These are phyloP conservation scores for Solanum pennellii DNA, from an alignment of 257 asterid genomes.

Conservation along the genomic window DNA sequence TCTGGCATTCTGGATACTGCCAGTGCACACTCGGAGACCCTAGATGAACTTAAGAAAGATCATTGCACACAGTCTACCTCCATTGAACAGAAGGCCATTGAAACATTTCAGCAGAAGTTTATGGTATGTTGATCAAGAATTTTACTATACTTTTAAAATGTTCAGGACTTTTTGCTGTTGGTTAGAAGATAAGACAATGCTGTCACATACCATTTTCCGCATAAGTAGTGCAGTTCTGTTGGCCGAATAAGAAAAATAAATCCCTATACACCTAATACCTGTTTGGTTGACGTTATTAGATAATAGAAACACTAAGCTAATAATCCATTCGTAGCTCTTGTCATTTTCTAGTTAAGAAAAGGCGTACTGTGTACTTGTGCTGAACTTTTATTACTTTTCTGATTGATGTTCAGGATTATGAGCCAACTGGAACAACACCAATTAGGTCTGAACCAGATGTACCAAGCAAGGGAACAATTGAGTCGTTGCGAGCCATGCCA, in stretches of 20 bases:
- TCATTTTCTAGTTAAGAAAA: not conserved
- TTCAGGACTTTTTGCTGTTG: not conserved
- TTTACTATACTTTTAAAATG: not conserved
- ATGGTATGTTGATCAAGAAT: conserved; percentile 29
- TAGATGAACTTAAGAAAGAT: conserved; percentile 33
- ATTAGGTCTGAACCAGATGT: conserved; percentile 39
- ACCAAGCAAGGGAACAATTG: conserved; percentile 62
- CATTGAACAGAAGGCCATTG: conserved; percentile 42
- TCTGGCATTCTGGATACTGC: conserved; percentile 40
- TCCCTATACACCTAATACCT: not conserved
- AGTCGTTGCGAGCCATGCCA: conserved; percentile 70
- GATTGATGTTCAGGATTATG: conserved; percentile 51
- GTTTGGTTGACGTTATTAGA: not conserved
- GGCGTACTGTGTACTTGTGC: not conserved
- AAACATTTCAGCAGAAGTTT: conserved; percentile 51
- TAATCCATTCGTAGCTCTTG: not conserved
- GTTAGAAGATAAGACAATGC: not conserved
- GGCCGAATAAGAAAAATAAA: not conserved
- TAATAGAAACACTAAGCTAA: not conserved
- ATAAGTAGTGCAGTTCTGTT: not conserved
- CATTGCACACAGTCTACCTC: conserved; percentile 45
- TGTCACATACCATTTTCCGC: not conserved
- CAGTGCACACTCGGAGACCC: conserved; percentile 42
- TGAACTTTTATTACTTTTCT: not conserved
- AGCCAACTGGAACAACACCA: conserved; percentile 73